phyloP scores from a whole-genome alignment of 2,329 filamentous ascomycete species.

The Pseudogymnoascus sp. region DNA sequence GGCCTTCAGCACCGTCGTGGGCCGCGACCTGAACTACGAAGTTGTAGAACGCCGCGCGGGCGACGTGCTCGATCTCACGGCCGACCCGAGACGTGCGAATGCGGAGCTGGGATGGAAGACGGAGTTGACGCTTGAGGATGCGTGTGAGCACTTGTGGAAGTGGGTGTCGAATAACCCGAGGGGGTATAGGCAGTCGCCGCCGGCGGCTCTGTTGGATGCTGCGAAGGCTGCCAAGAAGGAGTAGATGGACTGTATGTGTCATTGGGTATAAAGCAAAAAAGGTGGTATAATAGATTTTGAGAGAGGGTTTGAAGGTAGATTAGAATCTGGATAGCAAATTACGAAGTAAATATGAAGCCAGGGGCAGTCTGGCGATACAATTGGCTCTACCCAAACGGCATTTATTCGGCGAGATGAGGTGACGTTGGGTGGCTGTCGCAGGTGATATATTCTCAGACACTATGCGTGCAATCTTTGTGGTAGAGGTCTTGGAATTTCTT shows the following conservation, averaged over 20 bases:
- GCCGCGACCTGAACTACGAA: conserved; percentile 77
- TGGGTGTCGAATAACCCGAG: conserved; percentile 97
- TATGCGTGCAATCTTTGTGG: neutral
- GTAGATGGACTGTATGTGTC: neutral
- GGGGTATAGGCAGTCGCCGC: conserved; percentile 89
- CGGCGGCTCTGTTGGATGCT: conserved; percentile 65
- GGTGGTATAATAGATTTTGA: neutral
- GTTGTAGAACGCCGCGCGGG: conserved; percentile 74
- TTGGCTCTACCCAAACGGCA: neutral
- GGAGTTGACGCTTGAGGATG: conserved; percentile 80
- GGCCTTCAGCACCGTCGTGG: conserved; percentile 81
- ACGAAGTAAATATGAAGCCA: neutral
- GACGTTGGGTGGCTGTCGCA: neutral
- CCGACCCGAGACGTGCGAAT: conserved; percentile 81
- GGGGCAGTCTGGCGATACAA: neutral
- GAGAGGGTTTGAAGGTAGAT: neutral
- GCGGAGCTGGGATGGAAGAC: conserved; percentile 89
- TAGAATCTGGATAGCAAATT: neutral
- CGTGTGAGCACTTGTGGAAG: conserved; percentile 88
- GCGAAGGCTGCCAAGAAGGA: conserved; percentile 36
- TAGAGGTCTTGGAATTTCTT: neutral
- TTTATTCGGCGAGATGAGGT: no score
- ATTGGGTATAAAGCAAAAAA: neutral
- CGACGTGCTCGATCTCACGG: conserved; percentile 90
- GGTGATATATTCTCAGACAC: neutral